A percentile compares a stretch with the other conserved stretches of the same genome.
Evolutionary conservation across 345 rosid species (phyloP).

Genomic region (Melastoma malabathricum): DNA sequence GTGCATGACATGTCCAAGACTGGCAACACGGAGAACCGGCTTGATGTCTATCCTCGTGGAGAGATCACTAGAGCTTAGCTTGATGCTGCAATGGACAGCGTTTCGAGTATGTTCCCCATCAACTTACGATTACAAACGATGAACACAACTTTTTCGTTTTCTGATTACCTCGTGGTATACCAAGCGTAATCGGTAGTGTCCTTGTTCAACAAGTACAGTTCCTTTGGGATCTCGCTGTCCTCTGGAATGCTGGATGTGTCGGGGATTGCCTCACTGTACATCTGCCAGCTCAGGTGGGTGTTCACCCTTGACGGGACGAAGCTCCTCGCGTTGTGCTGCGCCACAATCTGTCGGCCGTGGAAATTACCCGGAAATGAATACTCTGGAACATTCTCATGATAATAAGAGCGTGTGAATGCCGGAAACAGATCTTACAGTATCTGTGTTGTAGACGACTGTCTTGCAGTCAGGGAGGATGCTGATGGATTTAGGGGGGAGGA

Average conservation of each 20-base stretch:
- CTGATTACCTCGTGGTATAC: slow-evolving; percentile 50
- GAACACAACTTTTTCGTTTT: no score
- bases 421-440: slow-evolving; percentile 8
- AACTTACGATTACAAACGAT: no score
- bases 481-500: slow-evolving; percentile 22
- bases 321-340: slow-evolving; percentile 67
- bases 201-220: slow-evolving; percentile 47
- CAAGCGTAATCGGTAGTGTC: slow-evolving; percentile 71
- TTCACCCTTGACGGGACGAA: slow-evolving; percentile 30
- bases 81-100: slow-evolving; percentile 34
- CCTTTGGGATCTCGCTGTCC: slow-evolving; percentile 22
- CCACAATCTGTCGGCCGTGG: slow-evolving; percentile 26
- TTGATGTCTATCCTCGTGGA: slow-evolving; percentile 24
- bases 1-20: slow-evolving; percentile 73
- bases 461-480: slow-evolving; percentile 37
- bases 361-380: no score
- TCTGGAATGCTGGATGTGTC: slow-evolving; percentile 9
- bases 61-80: slow-evolving; percentile 26
- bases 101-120: no score
- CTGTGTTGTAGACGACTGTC: slow-evolving; percentile 21
- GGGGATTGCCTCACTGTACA: slow-evolving; percentile 37
- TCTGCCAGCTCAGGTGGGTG: slow-evolving; percentile 47
- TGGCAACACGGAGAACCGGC: slow-evolving; percentile 53
- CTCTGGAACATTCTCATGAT: no score
- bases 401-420: slow-evolving; percentile 5